Evolutionary conservation across 2,329 filamentous ascomycete species (phyloP).

Genomic region (Dactylellina parvicollis): DNA sequence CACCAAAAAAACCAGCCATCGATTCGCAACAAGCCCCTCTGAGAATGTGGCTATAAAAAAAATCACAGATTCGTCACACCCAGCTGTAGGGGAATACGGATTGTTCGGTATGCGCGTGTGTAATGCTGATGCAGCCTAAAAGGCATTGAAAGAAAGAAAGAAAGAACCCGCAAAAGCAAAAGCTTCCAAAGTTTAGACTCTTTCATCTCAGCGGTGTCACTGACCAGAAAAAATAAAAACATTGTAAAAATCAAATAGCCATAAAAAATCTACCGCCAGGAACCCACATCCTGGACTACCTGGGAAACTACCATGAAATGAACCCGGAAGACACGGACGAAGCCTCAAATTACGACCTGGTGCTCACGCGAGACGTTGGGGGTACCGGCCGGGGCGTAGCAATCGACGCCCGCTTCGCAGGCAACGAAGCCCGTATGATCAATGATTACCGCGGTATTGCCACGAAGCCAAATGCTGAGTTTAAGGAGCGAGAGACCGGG

Average conservation of each 20-base stretch:
- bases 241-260: conserved; percentile 61
- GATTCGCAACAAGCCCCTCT: conserved; percentile 40
- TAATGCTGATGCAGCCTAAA: conserved; percentile 47
- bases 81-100: conserved; percentile 47
- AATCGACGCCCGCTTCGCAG: conserved; percentile 69
- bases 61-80: conserved; percentile 42
- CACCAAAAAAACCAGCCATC: conserved; percentile 21
- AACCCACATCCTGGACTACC: conserved; percentile 70
- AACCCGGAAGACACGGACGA: conserved; percentile 59
- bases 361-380: conserved; percentile 67
- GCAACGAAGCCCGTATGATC: conserved; percentile 74
- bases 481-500: conserved; percentile 98
- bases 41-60: conserved; percentile 54
- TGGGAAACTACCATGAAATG: conserved; percentile 68
- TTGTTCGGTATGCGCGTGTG: conserved; percentile 45
- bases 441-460: conserved; percentile 73
- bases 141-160: conserved; percentile 4
- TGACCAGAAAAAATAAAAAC: no score
- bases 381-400: conserved; percentile 64
- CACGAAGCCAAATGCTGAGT: conserved; percentile 68
- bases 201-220: neutral
- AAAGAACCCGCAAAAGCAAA: neutral
- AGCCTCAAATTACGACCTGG: conserved; percentile 72
- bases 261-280: conserved; percentile 67
- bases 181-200: neutral